Evolutionary conservation across 768 basidiomycete species (phyloP).

Genomic region (Mycena indigotica): DNA sequence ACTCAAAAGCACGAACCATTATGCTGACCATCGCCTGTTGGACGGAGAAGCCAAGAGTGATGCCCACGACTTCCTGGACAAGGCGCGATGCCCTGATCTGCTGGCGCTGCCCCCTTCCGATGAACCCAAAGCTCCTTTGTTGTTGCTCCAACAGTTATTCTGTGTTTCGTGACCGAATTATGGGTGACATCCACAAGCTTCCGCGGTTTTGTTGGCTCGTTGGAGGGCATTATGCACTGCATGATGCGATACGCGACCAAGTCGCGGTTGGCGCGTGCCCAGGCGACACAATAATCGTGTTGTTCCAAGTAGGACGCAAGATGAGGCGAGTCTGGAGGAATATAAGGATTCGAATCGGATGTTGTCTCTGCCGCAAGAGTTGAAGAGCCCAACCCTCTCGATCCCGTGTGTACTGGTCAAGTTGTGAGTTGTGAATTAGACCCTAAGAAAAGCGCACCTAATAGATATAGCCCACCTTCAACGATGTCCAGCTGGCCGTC

Average conservation of each 20-base stretch:
- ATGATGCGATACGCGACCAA: slow-evolving; percentile 40
- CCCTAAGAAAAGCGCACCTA: slow-evolving; percentile 27
- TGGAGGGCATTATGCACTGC: slow-evolving; percentile 30
- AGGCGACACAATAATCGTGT: slow-evolving; percentile 40
- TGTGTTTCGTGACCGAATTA: slow-evolving; percentile 37
- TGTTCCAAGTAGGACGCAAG: slow-evolving; percentile 33
- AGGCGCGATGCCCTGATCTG: slow-evolving; percentile 35
- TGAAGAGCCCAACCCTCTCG: slow-evolving; percentile 38
- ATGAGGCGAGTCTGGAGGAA: slow-evolving; percentile 31
- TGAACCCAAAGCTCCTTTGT: slow-evolving; percentile 36
- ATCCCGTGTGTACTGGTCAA: slow-evolving; percentile 38
- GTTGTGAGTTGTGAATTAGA: neutral
- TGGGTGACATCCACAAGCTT: slow-evolving; percentile 42
- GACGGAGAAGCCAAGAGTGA: slow-evolving; percentile 38
- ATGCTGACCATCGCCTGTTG: slow-evolving; percentile 35
- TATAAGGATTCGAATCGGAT: slow-evolving; percentile 37
- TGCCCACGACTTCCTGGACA: slow-evolving; percentile 44
- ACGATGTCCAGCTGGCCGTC: slow-evolving; percentile 26
- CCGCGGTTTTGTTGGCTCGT: slow-evolving; percentile 11
- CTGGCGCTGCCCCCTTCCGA: slow-evolving; percentile 42
- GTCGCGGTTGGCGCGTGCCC: slow-evolving; percentile 43
- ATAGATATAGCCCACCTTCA: slow-evolving; percentile 31
- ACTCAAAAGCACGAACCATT: no score
- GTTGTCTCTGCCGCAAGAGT: slow-evolving; percentile 34
- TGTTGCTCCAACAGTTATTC: slow-evolving; percentile 22